Evolutionary conservation across 2,329 filamentous ascomycete genomes (phyloP).

Genomic region (Penicillium sp.): DNA sequence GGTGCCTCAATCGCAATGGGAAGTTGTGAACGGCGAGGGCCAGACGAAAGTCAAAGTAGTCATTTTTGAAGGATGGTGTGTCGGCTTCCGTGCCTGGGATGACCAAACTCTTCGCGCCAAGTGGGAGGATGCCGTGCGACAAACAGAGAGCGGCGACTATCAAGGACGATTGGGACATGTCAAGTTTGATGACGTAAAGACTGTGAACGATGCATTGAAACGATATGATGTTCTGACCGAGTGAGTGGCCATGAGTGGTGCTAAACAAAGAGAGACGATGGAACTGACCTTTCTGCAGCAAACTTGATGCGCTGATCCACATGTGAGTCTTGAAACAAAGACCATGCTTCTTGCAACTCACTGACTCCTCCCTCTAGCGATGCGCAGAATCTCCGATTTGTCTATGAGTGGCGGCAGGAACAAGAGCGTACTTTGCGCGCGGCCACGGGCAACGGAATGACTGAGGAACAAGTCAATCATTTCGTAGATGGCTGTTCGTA

Average conservation of each 20-base stretch:
- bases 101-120: constrained; percentile 57
- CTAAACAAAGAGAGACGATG: not conserved
- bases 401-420: constrained; percentile 81
- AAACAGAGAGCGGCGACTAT: constrained; percentile 54
- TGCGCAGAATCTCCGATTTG: constrained; percentile 70
- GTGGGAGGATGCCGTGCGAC: constrained; percentile 51
- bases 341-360: not conserved
- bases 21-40: constrained; percentile 47
- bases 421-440: constrained; percentile 73
- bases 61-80: constrained; percentile 88
- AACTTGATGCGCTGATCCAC: constrained; percentile 65
- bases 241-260: constrained; percentile 30
- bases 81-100: constrained; percentile 74
- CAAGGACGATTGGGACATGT: constrained; percentile 57
- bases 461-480: constrained; percentile 71
- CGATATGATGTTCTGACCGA: constrained; percentile 63
- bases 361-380: constrained; percentile 50
- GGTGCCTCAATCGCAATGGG: constrained; percentile 64
- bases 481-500: constrained; percentile 70
- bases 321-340: constrained; percentile 48
- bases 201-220: constrained; percentile 61
- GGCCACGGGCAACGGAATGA: constrained; percentile 75
- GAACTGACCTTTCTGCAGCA: constrained; percentile 35
- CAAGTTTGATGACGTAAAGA: constrained; percentile 56
- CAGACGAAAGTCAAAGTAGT: constrained; percentile 59